Percentiles rank a stretch among this genome's conserved stretches.
Conservation (phyloP, 1,284 basidiomycete genomes). For the Ceraceosorus guamensis region DNA sequence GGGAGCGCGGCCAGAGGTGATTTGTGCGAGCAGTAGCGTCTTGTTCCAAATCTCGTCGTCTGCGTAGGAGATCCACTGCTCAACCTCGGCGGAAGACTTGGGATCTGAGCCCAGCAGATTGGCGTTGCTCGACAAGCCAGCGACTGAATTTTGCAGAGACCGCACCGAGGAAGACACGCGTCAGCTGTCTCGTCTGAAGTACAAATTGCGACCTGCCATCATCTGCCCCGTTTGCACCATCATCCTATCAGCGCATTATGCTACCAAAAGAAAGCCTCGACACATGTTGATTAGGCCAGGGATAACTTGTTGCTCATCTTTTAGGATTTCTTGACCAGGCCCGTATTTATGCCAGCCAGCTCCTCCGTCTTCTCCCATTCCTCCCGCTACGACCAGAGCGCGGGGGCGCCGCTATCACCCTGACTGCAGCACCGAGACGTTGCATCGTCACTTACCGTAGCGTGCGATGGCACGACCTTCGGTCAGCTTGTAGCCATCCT, state of each 20-base stretch:
- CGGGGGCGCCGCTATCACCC: no score
- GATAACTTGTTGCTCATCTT: constrained; percentile 52
- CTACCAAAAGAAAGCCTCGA: constrained; percentile 55
- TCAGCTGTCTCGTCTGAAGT: background rate
- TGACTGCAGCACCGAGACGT: no score
- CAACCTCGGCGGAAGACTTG: constrained; percentile 55
- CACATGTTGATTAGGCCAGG: constrained; percentile 51
- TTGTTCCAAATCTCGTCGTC: constrained; percentile 55
- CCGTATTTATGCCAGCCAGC: no score
- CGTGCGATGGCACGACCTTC: constrained; percentile 75
- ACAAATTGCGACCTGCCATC: constrained; percentile 1
- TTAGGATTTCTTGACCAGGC: no score
- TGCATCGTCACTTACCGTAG: constrained; percentile 84
- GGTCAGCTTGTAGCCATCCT: constrained; percentile 71
- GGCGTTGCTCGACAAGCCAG: constrained; percentile 62
- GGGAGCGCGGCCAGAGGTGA: constrained; percentile 1
- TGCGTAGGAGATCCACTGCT: constrained; percentile 63
- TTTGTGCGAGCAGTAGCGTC: constrained; percentile 20
- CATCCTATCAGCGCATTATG: constrained; percentile 30
- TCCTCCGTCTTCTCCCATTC: no score
- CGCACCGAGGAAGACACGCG: no score
- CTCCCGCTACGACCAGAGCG: no score
- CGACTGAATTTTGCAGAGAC: constrained; percentile 61
- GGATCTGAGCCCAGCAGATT: constrained; percentile 60
- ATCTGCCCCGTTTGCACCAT: no score